Evolutionary conservation across 164 flowering plant species (phyloP), one percentile per base, ranked within the genome.

Genomic region (Houttuynia cordata): DNA sequence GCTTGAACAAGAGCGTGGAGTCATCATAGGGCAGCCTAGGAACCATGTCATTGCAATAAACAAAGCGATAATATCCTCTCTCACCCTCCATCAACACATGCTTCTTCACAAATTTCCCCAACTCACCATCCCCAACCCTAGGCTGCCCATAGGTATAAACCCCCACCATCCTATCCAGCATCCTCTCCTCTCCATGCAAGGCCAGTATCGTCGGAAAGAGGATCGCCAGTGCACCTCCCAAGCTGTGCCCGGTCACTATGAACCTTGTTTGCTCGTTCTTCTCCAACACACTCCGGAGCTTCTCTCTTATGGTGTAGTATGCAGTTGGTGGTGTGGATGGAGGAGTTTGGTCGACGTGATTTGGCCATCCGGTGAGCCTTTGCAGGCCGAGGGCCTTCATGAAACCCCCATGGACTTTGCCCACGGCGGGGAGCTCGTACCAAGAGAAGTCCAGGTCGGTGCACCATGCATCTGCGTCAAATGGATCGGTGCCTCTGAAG

Each of bases 141-240:
- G 98, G 96, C 68, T 91, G 95, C 58, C 96, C 96, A 71, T 76
- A 86, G 3, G 97, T 86, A 71, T 85, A 91, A 4, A 86, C 83
- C 15, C 88, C 92, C 15, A 79, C 85, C 67, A 91, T 52, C 50
- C 75, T 78, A 22, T 79, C 68, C 79, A 91, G 19, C 73, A 91
- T n/a, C 70, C 18, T 41, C 4, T 24, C 57, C 72, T 91, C 95
- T 34, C 71, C 80, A 50, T 86, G 95, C 18, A 79, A 24, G 8
- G 63, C 70, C 37, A 91, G 68, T 20, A 82, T 62, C 1, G 75
- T 68, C 1, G 72, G 80, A 52, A 85, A 85, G 56, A 91, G 62
- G 57, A 85, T 70, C 0, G 96, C 96, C 51, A 91, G 56, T 12
- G 96, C 94, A 24, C 83, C 97, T 8, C 97, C 94, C 54, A 86